Percentiles rank a stretch among this genome's conserved stretches.
Evolutionary conservation across 1,284 basidiomycete genomes (phyloP).

Genomic region (Boletus albobrunnescens): DNA sequence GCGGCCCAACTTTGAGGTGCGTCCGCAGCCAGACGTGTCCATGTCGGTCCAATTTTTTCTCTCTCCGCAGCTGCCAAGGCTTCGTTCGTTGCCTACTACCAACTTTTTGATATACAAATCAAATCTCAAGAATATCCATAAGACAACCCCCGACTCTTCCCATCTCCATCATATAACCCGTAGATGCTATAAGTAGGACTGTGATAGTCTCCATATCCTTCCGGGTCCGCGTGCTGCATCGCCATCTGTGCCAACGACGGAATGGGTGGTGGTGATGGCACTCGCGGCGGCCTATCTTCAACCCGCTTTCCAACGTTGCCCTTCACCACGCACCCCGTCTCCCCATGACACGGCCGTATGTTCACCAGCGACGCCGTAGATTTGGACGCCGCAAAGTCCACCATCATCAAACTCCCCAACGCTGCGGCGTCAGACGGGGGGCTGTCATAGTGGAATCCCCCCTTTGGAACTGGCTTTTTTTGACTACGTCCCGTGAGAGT

Average conservation of each 20-base stretch:
- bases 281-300: conserved; percentile 66
- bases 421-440: conserved; percentile 43
- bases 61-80: conserved; percentile 29
- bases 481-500: conserved; percentile 26
- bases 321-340: conserved; percentile 10
- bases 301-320: conserved; percentile 32
- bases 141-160: conserved; percentile 48
- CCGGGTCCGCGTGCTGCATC: conserved; percentile 55
- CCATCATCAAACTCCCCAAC: conserved; percentile 58
- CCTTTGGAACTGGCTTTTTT: conserved; percentile 35
- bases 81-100: no score
- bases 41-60: no score
- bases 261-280: conserved; percentile 70
- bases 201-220: conserved; percentile 60
- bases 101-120: no score
- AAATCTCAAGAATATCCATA: conserved; percentile 17
- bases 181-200: conserved; percentile 81
- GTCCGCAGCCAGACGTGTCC: conserved; percentile 14
- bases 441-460: conserved; percentile 19
- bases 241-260: conserved; percentile 76
- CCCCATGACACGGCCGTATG: conserved; percentile 23
- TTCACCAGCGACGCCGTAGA: conserved; percentile 35
- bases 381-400: conserved; percentile 43
- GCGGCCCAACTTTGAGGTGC: not conserved
- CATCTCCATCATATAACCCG: conserved; percentile 62